Evolutionary conservation across 495 filamentous ascomycete species (phyloP).

Genomic region (Aspergillus baeticus): DNA sequence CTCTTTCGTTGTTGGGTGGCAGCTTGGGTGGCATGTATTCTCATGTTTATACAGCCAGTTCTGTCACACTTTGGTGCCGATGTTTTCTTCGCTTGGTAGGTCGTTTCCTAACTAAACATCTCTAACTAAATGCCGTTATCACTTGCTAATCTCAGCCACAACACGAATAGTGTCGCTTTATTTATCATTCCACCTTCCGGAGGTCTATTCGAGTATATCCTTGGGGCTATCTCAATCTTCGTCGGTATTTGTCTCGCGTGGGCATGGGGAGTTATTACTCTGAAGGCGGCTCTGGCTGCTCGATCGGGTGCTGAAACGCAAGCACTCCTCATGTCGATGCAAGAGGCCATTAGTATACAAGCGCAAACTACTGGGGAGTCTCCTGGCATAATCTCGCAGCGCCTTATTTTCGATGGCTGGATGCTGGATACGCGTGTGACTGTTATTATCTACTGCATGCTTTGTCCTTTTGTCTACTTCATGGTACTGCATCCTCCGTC

Average conservation of each 20-base stretch:
- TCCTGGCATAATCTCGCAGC: conserved; percentile 25
- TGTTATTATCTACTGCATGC: conserved; percentile 32
- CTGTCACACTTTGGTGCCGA: conserved; percentile 24
- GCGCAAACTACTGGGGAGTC: conserved; percentile 39
- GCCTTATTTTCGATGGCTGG: conserved; percentile 33
- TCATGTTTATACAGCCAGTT: conserved; percentile 41
- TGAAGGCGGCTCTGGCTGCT: conserved; percentile 41
- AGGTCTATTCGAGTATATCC: conserved; percentile 37
- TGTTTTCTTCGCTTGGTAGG: conserved; percentile 27
- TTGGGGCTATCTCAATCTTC: conserved; percentile 32
- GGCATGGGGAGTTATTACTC: conserved; percentile 42
- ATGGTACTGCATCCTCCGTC: no score
- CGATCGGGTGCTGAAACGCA: conserved; percentile 38
- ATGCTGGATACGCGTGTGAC: conserved; percentile 45
- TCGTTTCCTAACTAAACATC: neutral
- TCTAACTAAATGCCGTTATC: no score
- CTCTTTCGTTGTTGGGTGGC: conserved; percentile 43
- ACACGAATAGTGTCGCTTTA: conserved; percentile 20
- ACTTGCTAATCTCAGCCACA: neutral
- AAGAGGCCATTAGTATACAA: conserved; percentile 26
- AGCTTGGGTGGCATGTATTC: conserved; percentile 40
- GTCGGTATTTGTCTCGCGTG: conserved; percentile 39
- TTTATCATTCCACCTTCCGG: conserved; percentile 40
- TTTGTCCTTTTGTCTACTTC: conserved; percentile 38
- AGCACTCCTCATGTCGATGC: conserved; percentile 28